These are phyloP conservation scores for Coccomyxa sp. DNA, from an alignment of 139 green algal species.

Conservation along the genomic window DNA sequence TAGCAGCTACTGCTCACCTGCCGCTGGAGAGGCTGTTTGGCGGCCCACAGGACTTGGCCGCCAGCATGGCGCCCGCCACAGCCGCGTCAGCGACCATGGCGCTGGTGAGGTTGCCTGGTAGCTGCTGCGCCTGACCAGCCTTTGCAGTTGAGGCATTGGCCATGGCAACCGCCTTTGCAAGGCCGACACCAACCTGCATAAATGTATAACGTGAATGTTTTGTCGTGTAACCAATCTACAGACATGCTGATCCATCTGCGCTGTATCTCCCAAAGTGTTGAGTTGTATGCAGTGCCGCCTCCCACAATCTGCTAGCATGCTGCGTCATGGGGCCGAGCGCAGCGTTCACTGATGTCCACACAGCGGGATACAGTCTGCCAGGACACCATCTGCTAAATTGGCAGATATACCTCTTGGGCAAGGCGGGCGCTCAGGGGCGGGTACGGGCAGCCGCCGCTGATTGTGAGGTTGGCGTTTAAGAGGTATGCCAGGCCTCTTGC, in stretches of 20 bases:
- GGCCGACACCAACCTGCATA: neutral
- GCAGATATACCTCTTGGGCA: neutral
- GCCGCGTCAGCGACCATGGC: neutral
- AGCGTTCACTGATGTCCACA: neutral
- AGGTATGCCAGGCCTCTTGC: neutral
- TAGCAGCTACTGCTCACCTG: neutral
- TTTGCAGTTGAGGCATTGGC: neutral
- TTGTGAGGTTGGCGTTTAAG: neutral
- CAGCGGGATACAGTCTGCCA: neutral
- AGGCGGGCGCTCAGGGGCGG: neutral
- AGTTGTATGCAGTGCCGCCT: neutral
- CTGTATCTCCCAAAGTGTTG: neutral
- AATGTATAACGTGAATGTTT: neutral
- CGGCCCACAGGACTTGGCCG: neutral
- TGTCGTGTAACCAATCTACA: neutral
- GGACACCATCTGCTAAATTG: neutral
- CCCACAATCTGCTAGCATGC: neutral
- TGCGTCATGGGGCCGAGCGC: neutral
- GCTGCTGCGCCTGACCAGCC: neutral
- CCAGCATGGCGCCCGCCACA: neutral
- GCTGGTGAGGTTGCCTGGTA: neutral
- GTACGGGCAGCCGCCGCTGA: conserved; percentile 1
- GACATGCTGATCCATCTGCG: neutral
- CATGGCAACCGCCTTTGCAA: neutral
- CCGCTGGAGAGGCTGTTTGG: neutral